A percentile compares a stretch with the other conserved stretches of the same genome.
Conservation (phyloP, 2,329 filamentous ascomycete genomes). For the Pestalotiopsis sp. region DNA sequence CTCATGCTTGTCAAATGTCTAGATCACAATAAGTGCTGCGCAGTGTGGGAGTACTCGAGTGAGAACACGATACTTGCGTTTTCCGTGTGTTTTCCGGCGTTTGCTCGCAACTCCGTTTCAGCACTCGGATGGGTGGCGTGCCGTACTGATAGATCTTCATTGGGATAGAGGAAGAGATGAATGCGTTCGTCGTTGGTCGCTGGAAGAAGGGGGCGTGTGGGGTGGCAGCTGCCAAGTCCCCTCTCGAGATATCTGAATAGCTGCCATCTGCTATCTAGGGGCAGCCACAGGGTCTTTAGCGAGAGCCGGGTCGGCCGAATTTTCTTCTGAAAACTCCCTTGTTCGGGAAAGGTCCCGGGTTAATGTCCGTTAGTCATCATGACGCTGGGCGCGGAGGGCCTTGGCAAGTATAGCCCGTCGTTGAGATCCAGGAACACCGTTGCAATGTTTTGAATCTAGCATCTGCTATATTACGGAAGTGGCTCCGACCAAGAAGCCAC, state of each 20-base stretch:
- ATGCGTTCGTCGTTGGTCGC: not conserved
- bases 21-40: not conserved
- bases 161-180: not conserved
- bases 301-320: not conserved
- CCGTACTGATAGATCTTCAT: not conserved
- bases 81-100: not conserved
- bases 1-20: not conserved
- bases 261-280: not conserved
- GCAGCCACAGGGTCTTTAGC: not conserved
- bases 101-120: not conserved
- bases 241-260: no score
- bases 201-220: not conserved
- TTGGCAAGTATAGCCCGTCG: not conserved
- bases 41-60: not conserved
- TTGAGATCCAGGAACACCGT: not conserved
- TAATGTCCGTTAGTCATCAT: not conserved
- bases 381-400: not conserved
- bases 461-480: not conserved
- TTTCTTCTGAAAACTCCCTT: not conserved
- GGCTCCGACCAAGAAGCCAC: not conserved
- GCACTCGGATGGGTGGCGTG: not conserved
- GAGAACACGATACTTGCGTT: not conserved
- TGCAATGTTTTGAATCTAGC: not conserved
- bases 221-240: not conserved
- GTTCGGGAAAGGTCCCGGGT: not conserved